Base-by-base conservation (phyloP, 1,284 basidiomycete genomes). In the Gymnopus androsaceus region DNA sequence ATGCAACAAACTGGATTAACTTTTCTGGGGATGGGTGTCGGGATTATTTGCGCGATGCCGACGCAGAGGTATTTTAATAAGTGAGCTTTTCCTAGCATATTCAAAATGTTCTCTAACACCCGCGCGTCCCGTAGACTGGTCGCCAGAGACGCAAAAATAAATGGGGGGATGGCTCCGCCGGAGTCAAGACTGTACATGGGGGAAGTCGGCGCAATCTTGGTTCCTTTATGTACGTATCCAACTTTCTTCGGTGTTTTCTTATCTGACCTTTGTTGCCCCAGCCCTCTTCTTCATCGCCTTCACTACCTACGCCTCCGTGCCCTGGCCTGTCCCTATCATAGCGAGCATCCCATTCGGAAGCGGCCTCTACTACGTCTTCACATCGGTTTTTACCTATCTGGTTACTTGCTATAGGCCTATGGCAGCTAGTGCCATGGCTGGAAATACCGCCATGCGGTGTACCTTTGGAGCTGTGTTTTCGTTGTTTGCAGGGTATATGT, bases 11-110 rank as follows among this genome's bases (percentile, higher is more conserved):
- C 81, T 2, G 90, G 90, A 0, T 67, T 92, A 58, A 73, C 80
- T 0, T 93, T 92, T 72, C 66, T 90, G 0, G 90, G 90, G 0
- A 84, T 92, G 28, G 89, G 87, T 0, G 19, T 88, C 0, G 90
- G 90, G 0, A 84, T 90, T 76, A 21, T 85, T 12, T 48, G 80
- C 3, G 85, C 78, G 0, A 70, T 84, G 0, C 65, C 73, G 0
- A 75, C 79, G 0, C 85, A 88, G 63, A 84, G 86, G 0, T 79
- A 75, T 57, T 92, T 87, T 83, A 87, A 87, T 61, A 66, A 67
- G 82, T 85, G 21, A 21, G 64, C 19, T 3, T 14, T 19, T 17
- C 46, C 5, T 4, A 7, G 46, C 8, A 17, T 34, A 21, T 45
- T 4, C 17, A 36, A 41, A 19, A 21, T 15, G 23, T 25, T 3